Evolutionary conservation across 805 yeast species (phyloP), one percentile per base, ranked within the genome.

Genomic region (Scheffersomyces coipomensis): DNA sequence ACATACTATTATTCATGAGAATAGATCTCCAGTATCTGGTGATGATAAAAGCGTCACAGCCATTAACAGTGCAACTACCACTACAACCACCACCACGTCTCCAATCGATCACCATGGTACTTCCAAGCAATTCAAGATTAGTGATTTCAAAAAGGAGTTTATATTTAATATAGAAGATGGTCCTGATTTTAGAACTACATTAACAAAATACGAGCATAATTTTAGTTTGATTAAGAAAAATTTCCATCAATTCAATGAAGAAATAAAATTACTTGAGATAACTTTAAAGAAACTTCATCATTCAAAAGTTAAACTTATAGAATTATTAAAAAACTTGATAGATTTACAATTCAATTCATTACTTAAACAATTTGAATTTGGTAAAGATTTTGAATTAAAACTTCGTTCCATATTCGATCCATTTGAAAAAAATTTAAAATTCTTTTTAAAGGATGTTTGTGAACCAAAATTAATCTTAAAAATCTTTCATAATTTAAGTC

Each of bases 81-180:
- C n/a, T n/a, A n/a, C 17, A 27, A 13, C 5, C 5, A 8, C 22
- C 3, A 27, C 23, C 9, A n/a, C 23, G 12, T 8, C 19, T 13
- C 15, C n/a, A 15, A 21, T 11, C 18, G 32, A 23, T 5, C 33
- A 29, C 7, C 30, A 29, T 11, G 34, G 27, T 13, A 38, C 40
- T 24, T 22, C 40, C 9, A 43, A 34, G 30, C 33, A 36, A 8
- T 37, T 38, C 13, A 45, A 26, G 19, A 19, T 40, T 13, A 43
- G 47, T 2, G 60, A 61, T 22, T 58, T 54, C 38, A 53, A 62
- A 33, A 53, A 46, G 26, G 66, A 55, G 4, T 68, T 66, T 40
- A 54, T 46, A 24, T 67, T 68, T 40, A 56, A 52, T 26, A 51
- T 66, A 13, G 70, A 68, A 33, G 75, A 70, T 45, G 75, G 75